Conservation (phyloP, 768 basidiomycete genomes). For the Amanita fuliginea region DNA sequence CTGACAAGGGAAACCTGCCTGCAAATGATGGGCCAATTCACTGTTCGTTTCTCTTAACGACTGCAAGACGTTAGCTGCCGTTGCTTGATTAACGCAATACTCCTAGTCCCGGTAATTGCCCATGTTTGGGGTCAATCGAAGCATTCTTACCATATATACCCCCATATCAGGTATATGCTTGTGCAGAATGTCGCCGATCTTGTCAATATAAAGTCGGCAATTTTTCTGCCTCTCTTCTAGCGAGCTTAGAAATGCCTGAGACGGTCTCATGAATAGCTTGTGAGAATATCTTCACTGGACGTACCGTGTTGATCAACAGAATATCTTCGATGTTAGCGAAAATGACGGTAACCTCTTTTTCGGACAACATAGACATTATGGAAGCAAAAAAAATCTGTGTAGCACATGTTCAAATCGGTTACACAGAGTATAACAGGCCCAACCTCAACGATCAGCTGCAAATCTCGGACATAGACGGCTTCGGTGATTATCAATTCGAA, state of each 20-base stretch:
- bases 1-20: conserved; percentile 32
- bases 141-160: conserved; percentile 58
- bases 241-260: conserved; percentile 70
- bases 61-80: conserved; percentile 67
- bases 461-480: conserved; percentile 76
- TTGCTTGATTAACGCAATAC: conserved; percentile 85
- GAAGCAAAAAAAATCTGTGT: conserved; percentile 76
- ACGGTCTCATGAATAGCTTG: not conserved
- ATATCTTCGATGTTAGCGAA: conserved; percentile 95
- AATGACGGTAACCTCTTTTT: conserved; percentile 69
- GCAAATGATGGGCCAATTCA: conserved; percentile 52
- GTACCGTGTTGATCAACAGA: conserved; percentile 75
- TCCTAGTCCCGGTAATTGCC: conserved; percentile 30
- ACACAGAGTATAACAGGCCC: conserved; percentile 8
- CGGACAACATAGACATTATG: conserved; percentile 59
- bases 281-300: conserved; percentile 11
- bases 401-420: not conserved
- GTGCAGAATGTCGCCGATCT: conserved; percentile 76
- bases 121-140: not conserved
- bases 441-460: conserved; percentile 89
- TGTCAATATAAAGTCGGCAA: conserved; percentile 84
- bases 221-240: conserved; percentile 88
- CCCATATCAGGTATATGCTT: conserved; percentile 67
- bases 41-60: conserved; percentile 59
- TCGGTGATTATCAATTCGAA: conserved; percentile 95